Evolutionary conservation across 2,329 filamentous ascomycete species (phyloP), one percentile per base, ranked within the genome.

Genomic region (Diaporthe vaccinii): DNA sequence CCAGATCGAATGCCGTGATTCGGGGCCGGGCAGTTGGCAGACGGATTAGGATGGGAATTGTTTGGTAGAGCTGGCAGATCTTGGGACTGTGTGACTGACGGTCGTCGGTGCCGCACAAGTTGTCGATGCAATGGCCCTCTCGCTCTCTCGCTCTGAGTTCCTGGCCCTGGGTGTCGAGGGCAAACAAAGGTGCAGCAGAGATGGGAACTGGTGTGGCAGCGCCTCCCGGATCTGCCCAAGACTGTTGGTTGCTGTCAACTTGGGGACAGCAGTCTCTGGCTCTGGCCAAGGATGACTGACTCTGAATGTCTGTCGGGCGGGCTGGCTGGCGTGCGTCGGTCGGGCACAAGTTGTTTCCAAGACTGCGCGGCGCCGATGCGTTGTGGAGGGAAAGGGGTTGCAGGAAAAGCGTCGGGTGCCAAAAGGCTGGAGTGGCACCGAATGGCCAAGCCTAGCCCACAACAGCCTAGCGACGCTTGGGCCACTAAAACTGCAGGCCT

Each of bases 361-460:
- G 58, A 55, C 58, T 36, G 44, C 61, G 22, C 71, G 61, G 46
- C 28, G 61, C 59, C 49, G 71, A 36, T 31, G 36, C 46, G 46
- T 65, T 65, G 70, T 67, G 58, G 71, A 65, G 59, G 71, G 71
- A 73, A 73, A 73, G 71, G 71, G 71, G 71, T 73, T 73, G 71
- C 71, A 73, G 71, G 61, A 73, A 73, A 55, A 73, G 46, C 44
- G 71, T 73, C 71, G 58, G 58, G 71, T 65, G 55, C 71, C 71
- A 73, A 57, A 69, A 73, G 71, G 71, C 61, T 61, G 71, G 39
- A 73, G 58, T 62, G 71, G 61, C 71, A 55, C 71, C 61, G 61
- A 44, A 55, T 73, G 58, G 58, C 44, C 61, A 69, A 55, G 65
- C 65, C 65, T 55, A 69, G 65, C 65, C 65, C 65, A 41, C 65